phyloP scores from a whole-genome alignment of 2,329 filamentous ascomycete genomes.

The Cercospora sesami region DNA sequence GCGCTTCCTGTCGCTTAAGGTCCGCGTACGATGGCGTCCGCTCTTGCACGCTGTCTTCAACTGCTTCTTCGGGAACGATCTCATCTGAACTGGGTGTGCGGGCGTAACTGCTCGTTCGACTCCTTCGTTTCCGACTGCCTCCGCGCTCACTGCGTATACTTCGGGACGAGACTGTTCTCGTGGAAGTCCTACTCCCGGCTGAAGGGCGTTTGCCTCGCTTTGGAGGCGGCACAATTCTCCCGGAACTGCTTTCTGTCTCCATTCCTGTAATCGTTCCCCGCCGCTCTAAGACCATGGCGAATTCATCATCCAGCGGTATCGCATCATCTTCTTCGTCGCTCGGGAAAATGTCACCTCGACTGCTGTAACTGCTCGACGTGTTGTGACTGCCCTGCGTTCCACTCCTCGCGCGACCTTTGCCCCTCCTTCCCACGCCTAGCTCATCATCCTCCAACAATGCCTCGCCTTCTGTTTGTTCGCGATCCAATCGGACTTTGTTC shows the following conservation, averaged over 20 bases:
- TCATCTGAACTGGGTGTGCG: conserved; percentile 20
- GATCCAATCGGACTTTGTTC: conserved; percentile 25
- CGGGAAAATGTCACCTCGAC: conserved; percentile 84
- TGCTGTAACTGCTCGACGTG: conserved; percentile 82
- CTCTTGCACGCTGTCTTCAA: conserved; percentile 28
- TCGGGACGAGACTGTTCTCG: conserved; percentile 30
- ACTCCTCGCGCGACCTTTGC: conserved; percentile 64
- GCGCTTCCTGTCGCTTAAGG: conserved; percentile 59
- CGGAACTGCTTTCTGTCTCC: conserved; percentile 70
- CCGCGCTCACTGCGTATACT: conserved; percentile 25
- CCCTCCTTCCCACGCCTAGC: conserved; percentile 39
- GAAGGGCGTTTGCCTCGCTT: conserved; percentile 44
- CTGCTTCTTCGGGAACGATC: conserved; percentile 14
- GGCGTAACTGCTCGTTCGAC: conserved; percentile 22
- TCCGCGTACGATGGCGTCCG: conserved; percentile 53
- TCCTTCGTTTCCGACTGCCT: conserved; percentile 23
- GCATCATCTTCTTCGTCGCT: conserved; percentile 87
- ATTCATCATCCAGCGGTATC: conserved; percentile 88
- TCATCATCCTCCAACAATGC: conserved; percentile 69
- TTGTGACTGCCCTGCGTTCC: conserved; percentile 75
- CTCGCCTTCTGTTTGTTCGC: conserved; percentile 59
- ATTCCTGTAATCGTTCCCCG: conserved; percentile 52
- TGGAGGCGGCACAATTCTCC: conserved; percentile 48
- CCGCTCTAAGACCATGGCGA: conserved; percentile 77
- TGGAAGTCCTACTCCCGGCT: conserved; percentile 38